Evolutionary conservation across 129 eudicot genomes (phyloP), one percentile per base, ranked within the genome.

Genomic region (Flaveria ramosissima): DNA sequence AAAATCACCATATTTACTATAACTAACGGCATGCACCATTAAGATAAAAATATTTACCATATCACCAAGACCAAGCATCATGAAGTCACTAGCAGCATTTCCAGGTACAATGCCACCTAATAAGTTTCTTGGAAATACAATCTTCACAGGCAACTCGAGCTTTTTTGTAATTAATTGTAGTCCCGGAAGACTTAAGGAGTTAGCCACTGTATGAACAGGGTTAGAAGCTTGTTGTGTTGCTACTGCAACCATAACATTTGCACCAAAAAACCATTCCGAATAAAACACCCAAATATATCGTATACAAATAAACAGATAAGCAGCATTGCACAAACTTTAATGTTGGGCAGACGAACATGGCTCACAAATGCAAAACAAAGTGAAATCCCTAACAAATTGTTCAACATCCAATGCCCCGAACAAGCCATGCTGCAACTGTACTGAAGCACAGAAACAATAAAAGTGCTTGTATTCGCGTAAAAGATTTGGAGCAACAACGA

Each of bases 41-140:
- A 63, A 78, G 21, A 60, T 66, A 72, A 60, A 47, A 9, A 39
- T 45, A 61, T 75, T 86, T 87, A 94, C 98, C 98, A 94, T 94
- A 84, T 94, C 98, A 32, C 98, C 98, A 80, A 94, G 97, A 76
- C 98, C 98, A 78, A 94, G 98, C 97, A 94, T 94, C 98, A 94
- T 91, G 86, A 89, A 94, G 73, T 94, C 96, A 20, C 82, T 74
- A 76, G 92, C 88, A 84, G 53, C 81, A 64, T 89, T 82, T 79
- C 92, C 97, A 56, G 98, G 96, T 60, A 89, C 74, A 20, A 84
- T 87, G 62, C 97, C 88, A 72, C 97, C 98, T 32, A 94, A 84
- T 77, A 94, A 82, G 84, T 94, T 91, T 78, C 98, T 87, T 1
- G 98, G 98, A 50, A 91, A 89, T 46, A 94, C 96, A 84, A 94